These are phyloP conservation scores for Adansonia gregorii DNA, from an alignment of 441 rosid species.

Conservation along the genomic window DNA sequence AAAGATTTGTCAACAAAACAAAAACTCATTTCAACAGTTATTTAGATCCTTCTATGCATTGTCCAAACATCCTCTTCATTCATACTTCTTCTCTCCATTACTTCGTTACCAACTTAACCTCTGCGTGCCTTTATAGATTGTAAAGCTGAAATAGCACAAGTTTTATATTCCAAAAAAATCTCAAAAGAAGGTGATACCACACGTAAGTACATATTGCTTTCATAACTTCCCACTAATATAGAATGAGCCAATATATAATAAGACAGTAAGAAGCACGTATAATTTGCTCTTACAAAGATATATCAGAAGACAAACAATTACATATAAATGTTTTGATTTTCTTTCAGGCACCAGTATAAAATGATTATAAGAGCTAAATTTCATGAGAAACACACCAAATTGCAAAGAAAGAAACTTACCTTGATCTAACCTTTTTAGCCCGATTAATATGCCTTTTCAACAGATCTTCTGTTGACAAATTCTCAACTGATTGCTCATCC, in stretches of 20 bases:
- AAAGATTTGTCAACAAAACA: slow-evolving; percentile 10
- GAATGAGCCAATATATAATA: not conserved
- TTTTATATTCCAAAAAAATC: not conserved
- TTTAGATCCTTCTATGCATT: not conserved
- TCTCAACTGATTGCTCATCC: slow-evolving; percentile 62
- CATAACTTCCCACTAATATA: not conserved
- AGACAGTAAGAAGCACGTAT: not conserved
- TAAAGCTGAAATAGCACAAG: not conserved
- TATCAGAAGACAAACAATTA: not conserved
- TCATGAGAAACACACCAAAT: not conserved
- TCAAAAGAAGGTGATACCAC: no score
- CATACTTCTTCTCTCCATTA: not conserved
- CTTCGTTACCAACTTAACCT: slow-evolving; percentile 4
- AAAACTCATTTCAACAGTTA: not conserved
- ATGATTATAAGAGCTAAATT: not conserved
- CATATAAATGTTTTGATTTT: not conserved
- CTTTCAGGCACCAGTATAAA: not conserved
- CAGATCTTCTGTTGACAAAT: slow-evolving; percentile 65
- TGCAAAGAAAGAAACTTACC: slow-evolving; percentile 46
- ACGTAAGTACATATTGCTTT: not conserved
- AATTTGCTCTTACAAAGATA: not conserved
- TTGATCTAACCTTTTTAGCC: slow-evolving; percentile 77
- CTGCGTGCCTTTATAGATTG: not conserved
- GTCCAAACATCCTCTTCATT: not conserved
- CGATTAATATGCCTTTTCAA: slow-evolving; percentile 68